These are phyloP conservation scores for Phytophthora hybrid DNA, from an alignment of 352 stramenopile genomes.

Conservation along the genomic window DNA sequence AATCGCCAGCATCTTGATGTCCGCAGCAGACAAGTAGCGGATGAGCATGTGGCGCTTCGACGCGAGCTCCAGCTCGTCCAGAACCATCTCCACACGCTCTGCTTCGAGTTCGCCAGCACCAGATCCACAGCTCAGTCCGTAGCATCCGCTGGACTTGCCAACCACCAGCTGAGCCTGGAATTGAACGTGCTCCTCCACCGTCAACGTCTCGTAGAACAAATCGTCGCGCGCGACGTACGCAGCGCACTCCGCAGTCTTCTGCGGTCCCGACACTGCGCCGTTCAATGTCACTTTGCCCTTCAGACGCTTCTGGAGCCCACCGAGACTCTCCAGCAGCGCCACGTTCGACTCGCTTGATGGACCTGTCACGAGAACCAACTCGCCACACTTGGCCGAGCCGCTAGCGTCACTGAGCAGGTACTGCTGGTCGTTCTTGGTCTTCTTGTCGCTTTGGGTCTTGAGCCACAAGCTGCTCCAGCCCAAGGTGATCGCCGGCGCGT, in stretches of 20 bases:
- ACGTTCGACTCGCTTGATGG: conserved; percentile 36
- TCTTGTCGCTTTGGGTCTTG: conserved; percentile 18
- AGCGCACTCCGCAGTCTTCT: conserved; percentile 17
- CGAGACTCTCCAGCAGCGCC: conserved; percentile 39
- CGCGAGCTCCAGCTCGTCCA: conserved; percentile 42
- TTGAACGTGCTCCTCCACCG: conserved; percentile 43
- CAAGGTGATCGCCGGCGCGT: conserved; percentile 32
- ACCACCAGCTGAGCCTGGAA: conserved; percentile 42
- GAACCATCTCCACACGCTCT: conserved; percentile 37
- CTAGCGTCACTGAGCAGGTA: conserved; percentile 38
- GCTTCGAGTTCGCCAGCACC: conserved; percentile 11
- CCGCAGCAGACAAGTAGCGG: conserved; percentile 37
- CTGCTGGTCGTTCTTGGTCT: conserved; percentile 17
- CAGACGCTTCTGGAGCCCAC: conserved; percentile 25
- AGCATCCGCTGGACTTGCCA: conserved; percentile 10
- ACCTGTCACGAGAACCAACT: conserved; percentile 43
- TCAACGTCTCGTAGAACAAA: conserved; percentile 49
- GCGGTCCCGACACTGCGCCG: conserved; percentile 5
- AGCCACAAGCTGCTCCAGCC: conserved; percentile 46
- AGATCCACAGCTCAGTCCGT: conserved; percentile 35
- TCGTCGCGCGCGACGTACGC: conserved; percentile 34
- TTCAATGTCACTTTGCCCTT: conserved; percentile 44
- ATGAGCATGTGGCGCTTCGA: conserved; percentile 41
- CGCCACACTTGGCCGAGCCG: conserved; percentile 39
- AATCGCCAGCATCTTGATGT: conserved; percentile 86